Evolutionary conservation across 116 monocot genomes (phyloP).

Genomic region (Iris pallida): DNA sequence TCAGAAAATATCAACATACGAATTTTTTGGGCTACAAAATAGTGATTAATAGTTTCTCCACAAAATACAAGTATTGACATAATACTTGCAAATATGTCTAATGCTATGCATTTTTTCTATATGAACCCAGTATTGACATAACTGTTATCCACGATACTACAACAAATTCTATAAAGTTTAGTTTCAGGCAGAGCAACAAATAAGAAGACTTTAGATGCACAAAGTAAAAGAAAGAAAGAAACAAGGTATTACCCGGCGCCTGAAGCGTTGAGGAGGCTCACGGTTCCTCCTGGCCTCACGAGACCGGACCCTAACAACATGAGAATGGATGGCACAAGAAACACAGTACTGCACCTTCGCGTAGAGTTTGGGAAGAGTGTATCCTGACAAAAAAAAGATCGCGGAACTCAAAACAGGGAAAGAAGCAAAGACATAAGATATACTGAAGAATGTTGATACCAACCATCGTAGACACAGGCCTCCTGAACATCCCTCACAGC

Average conservation of each 20-base stretch:
- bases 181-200: too few species aligned
- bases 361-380: constrained; percentile 69
- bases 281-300: constrained; percentile 61
- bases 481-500: constrained; percentile 52
- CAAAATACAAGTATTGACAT: too few species aligned
- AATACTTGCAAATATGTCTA: too few species aligned
- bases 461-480: constrained; percentile 58
- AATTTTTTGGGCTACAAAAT: too few species aligned
- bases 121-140: too few species aligned
- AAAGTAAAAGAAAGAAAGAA: not conserved
- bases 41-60: too few species aligned
- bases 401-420: not conserved
- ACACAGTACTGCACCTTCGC: constrained; percentile 73
- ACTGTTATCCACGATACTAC: too few species aligned
- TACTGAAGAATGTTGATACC: not conserved
- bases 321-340: constrained; percentile 78
- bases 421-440: not conserved
- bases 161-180: too few species aligned
- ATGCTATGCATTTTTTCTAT: too few species aligned
- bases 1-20: too few species aligned
- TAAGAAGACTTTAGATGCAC: too few species aligned
- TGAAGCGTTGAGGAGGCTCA: constrained; percentile 75
- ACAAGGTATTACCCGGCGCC: constrained; percentile 47
- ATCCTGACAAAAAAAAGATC: constrained; percentile 21
- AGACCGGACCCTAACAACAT: constrained; percentile 76